Percentiles rank a stretch among this genome's conserved stretches.
Conservation (phyloP, 2,329 filamentous ascomycete species). For the Trichophyton schoenleinii region DNA sequence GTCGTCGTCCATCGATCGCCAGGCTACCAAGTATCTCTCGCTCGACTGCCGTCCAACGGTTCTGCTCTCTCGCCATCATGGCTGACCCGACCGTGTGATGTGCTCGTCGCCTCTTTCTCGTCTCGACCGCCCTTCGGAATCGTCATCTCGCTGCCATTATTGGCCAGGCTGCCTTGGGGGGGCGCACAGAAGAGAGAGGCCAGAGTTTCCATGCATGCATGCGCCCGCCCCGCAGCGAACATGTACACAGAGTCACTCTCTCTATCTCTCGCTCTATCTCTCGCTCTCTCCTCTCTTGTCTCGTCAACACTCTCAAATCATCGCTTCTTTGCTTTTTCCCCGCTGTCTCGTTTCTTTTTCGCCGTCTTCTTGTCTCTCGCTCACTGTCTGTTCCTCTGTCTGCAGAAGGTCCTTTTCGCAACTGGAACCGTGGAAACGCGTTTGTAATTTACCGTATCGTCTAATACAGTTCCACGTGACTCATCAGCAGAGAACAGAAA, state of each 20-base stretch:
- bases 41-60: not conserved
- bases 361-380: not conserved
- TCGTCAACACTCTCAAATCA: not conserved
- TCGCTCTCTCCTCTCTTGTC: not conserved
- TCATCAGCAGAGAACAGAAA: not conserved
- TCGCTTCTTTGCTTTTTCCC: not conserved
- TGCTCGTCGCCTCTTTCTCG: not conserved
- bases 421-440: not conserved
- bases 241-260: not conserved
- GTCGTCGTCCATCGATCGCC: too few species aligned
- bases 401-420: not conserved
- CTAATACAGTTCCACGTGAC: not conserved
- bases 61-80: not conserved
- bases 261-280: not conserved
- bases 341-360: not conserved
- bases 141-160: not conserved
- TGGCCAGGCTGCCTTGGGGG: not conserved
- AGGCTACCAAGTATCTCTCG: too few species aligned
- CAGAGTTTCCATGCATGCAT: slow-evolving; percentile 1
- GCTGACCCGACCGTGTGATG: slow-evolving; percentile 1
- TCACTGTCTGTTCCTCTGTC: not conserved
- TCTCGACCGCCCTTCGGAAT: not conserved
- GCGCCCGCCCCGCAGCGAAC: slow-evolving; percentile 2
- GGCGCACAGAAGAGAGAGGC: not conserved
- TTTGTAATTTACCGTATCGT: not conserved